Percentiles rank a stretch among this genome's conserved stretches.
Conservation (phyloP, 1,139 yeast species). For the Debaryomyces fabryi region DNA sequence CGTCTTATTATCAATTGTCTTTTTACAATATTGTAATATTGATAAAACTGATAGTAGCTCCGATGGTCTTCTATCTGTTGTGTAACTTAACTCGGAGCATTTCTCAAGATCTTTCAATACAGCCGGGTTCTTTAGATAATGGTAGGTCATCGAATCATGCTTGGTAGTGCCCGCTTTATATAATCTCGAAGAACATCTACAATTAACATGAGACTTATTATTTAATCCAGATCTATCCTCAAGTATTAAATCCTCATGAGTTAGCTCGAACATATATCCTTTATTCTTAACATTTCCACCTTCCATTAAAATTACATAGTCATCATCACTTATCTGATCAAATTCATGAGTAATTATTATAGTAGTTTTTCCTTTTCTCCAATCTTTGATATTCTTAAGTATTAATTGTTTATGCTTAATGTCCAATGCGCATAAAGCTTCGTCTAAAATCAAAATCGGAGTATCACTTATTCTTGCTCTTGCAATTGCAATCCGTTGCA, state of each 20-base stretch:
- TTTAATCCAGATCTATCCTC: neutral
- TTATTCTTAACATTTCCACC: conserved; percentile 54
- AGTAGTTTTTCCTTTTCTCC: conserved; percentile 75
- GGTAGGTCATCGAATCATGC: conserved; percentile 10
- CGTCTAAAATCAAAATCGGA: conserved; percentile 80
- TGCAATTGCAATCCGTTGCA: conserved; percentile 80
- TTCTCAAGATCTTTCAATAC: conserved; percentile 27
- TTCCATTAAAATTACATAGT: conserved; percentile 59
- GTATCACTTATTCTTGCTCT: conserved; percentile 75
- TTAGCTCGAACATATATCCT: conserved; percentile 16
- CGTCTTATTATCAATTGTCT: conserved; percentile 34
- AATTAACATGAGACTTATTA: neutral
- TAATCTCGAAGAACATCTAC: neutral
- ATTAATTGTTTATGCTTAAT: conserved; percentile 44
- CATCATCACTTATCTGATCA: conserved; percentile 54
- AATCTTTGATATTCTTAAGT: conserved; percentile 50
- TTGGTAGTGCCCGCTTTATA: neutral
- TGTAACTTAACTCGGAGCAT: conserved; percentile 3
- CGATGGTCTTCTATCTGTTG: conserved; percentile 13
- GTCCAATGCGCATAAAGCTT: conserved; percentile 83
- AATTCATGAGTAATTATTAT: conserved; percentile 80
- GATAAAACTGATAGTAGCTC: conserved; percentile 29
- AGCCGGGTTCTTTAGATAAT: conserved; percentile 28
- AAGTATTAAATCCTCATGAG: conserved; percentile 16
- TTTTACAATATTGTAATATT: conserved; percentile 40